phyloP scores from a whole-genome alignment of 805 yeast genomes.

The Wickerhamiella australiensis region DNA sequence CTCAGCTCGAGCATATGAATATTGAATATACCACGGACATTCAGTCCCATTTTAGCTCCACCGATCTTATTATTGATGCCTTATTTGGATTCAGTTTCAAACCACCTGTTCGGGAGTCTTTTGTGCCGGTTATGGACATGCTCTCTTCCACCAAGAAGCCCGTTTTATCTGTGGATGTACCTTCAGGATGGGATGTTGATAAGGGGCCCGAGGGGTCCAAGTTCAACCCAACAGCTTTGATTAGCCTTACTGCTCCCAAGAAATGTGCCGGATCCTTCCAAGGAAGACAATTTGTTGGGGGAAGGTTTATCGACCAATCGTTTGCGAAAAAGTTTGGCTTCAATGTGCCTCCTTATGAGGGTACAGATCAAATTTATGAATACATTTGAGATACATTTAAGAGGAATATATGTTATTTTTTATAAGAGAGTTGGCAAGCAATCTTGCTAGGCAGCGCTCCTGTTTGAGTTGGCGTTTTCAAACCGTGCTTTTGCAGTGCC shows the following conservation, averaged over 20 bases:
- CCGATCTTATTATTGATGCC: slow-evolving; percentile 58
- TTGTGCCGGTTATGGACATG: slow-evolving; percentile 37
- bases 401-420: not conserved
- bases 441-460: not conserved
- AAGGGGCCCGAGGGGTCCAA: slow-evolving; percentile 48
- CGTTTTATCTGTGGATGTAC: slow-evolving; percentile 75
- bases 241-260: slow-evolving; percentile 89
- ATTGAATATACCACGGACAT: slow-evolving; percentile 38
- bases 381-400: not conserved
- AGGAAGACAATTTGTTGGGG: slow-evolving; percentile 72
- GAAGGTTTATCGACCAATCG: slow-evolving; percentile 58
- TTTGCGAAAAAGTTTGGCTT: slow-evolving; percentile 68
- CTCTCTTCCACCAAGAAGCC: slow-evolving; percentile 38
- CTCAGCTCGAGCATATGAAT: slow-evolving; percentile 56
- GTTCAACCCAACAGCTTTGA: slow-evolving; percentile 53
- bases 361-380: slow-evolving; percentile 43
- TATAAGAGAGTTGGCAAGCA: too few species aligned
- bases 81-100: slow-evolving; percentile 88
- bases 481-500: slow-evolving; percentile 24
- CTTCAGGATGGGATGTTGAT: slow-evolving; percentile 97
- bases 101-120: slow-evolving; percentile 79
- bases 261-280: slow-evolving; percentile 55
- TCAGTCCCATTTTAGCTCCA: slow-evolving; percentile 28
- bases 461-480: not conserved
- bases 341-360: slow-evolving; percentile 47